Conservation (phyloP, 768 basidiomycete species). For the Suillus fuscotomentosus region DNA sequence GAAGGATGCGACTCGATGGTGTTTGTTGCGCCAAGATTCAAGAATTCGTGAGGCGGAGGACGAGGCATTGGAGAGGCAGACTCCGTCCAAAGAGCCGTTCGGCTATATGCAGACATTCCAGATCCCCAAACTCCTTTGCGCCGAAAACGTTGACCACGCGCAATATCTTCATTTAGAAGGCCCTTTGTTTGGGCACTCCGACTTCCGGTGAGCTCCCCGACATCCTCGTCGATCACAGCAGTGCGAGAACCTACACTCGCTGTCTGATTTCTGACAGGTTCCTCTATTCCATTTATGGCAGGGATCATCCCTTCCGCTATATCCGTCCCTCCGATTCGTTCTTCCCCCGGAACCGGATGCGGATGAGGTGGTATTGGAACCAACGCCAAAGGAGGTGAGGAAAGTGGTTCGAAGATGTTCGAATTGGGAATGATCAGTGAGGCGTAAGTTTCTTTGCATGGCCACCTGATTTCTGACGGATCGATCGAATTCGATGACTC, state of each 20-base stretch:
- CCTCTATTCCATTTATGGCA: constrained; percentile 9
- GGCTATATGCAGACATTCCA: not conserved
- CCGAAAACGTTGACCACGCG: not conserved
- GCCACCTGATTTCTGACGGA: not conserved
- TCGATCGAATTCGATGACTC: not conserved
- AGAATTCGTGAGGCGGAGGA: not conserved
- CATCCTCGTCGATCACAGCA: not conserved
- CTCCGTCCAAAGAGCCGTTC: not conserved
- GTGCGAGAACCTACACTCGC: not conserved
- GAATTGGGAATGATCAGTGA: not conserved
- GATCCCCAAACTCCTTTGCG: not conserved
- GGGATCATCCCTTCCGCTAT: not conserved
- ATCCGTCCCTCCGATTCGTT: not conserved
- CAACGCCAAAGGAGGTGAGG: constrained; percentile 4
- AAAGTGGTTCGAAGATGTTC: not conserved
- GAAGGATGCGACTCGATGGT: not conserved
- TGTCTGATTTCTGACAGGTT: not conserved
- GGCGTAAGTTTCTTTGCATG: not conserved
- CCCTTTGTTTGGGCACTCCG: not conserved
- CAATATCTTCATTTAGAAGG: not conserved
- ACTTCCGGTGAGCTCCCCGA: not conserved
- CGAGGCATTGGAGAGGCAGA: not conserved
- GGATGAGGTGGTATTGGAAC: not conserved
- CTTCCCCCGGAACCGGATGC: not conserved
- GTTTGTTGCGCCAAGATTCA: not conserved